phyloP scores from a whole-genome alignment of 1,284 basidiomycete species.

The Malassezia psittaci region DNA sequence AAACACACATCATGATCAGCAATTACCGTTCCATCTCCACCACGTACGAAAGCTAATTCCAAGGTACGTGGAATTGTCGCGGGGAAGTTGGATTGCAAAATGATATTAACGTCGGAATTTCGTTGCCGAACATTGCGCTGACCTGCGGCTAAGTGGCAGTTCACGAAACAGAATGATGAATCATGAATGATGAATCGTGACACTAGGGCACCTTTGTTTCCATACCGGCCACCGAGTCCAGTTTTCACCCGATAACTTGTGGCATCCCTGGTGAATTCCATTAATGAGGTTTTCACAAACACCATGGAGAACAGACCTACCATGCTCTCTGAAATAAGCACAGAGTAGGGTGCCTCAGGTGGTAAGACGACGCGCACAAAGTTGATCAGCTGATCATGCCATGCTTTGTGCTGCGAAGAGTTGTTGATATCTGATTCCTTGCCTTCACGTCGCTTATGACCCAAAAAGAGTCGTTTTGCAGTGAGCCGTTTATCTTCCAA shows the following conservation, averaged over 20 bases:
- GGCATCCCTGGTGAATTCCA: conserved; percentile 58
- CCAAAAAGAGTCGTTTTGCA: conserved; percentile 51
- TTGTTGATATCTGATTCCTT: neutral
- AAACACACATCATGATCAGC: conserved; percentile 90
- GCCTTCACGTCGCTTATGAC: conserved; percentile 21
- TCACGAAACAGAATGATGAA: conserved; percentile 68
- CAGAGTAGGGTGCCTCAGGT: conserved; percentile 57
- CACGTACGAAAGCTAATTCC: conserved; percentile 60
- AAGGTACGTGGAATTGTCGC: conserved; percentile 45
- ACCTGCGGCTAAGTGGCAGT: conserved; percentile 90
- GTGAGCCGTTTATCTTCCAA: conserved; percentile 81
- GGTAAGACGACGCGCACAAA: conserved; percentile 36
- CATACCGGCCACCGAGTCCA: conserved; percentile 82
- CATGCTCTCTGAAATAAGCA: conserved; percentile 74
- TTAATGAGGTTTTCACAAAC: conserved; percentile 60
- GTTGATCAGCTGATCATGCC: conserved; percentile 34
- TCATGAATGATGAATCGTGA: conserved; percentile 81
- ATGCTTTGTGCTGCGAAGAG: conserved; percentile 20
- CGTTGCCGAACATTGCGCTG: conserved; percentile 70
- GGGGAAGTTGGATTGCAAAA: conserved; percentile 28
- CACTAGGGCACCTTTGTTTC: conserved; percentile 93
- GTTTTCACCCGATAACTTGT: conserved; percentile 73
- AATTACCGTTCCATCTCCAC: conserved; percentile 86
- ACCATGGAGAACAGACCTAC: conserved; percentile 82
- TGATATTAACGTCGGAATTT: conserved; percentile 70